Base-by-base conservation (phyloP, 2,329 filamentous ascomycete species). In the Alternaria alternata region DNA sequence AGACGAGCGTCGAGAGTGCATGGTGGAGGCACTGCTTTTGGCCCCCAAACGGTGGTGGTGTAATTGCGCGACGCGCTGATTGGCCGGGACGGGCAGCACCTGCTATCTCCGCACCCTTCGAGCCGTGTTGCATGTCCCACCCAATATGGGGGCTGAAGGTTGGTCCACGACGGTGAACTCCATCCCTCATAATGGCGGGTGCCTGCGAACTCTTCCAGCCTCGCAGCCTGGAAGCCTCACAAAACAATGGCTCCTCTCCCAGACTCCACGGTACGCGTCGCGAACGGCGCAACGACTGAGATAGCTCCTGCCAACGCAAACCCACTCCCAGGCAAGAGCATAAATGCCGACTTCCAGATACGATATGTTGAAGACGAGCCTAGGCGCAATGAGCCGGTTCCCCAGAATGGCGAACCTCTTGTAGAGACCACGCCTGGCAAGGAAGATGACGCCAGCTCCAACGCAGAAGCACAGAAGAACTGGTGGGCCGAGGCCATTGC, bases 401-500 rank as follows among this genome's bases (percentile, higher is more conserved):
- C 49, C 20, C 56, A 62, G 11, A 51, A 36, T 14, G 34, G 59
- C 7, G 55, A 41, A 22, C 34, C 52, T 20, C 18, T 51, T 1
- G 46, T 49, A 7, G 57, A 41, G 16, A 56, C 46, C 46, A 39
- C 9, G 7, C 39, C 57, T 3, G 34, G 16, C 36, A 34, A 14
- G 32, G 18, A 28, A 28, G 16, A 51, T n/a, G 34, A 7, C 22
- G 39, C 32, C 39, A 30, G 54, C n/a, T 26, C 30, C n/a, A 48
- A 32, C 16, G 36, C 16, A 51, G 61, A 32, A 68, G 68, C 8
- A 68, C 63, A 22, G 60, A 70, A 72, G 47, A 66, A 66, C 46
- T 76, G 72, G 70, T 78, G 74, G 74, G 68, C 74, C 32, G 70
- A 77, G 39, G 56, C 60, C 16, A 51, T 61, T 11, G 57, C 53